Evolutionary conservation across 2,329 filamentous ascomycete genomes (phyloP), one percentile per base, ranked within the genome.

Genomic region (Ascochyta rabiei): DNA sequence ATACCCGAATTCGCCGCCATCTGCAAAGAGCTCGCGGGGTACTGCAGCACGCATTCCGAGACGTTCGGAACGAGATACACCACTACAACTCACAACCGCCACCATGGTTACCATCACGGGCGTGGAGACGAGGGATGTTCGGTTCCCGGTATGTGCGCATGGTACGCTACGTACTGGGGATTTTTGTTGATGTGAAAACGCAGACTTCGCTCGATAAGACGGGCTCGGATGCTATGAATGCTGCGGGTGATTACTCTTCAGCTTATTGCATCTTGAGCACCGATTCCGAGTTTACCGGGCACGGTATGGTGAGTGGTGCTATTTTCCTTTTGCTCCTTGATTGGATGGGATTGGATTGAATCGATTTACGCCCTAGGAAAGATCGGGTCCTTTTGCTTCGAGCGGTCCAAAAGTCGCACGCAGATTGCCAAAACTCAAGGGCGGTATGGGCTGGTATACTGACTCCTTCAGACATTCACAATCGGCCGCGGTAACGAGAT

Each of bases 161-260:
- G n/a, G 8, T n/a, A 3, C 2, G 2, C 8, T 19, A 4, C 12
- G 6, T 18, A 16, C 4, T 4, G 15, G 12, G 21, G 47, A 9
- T n/a, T 6, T 12, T 34, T 2, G 43, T 8, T 18, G 0, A 6
- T 8, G 16, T 30, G 1, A 2, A 9, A 15, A 1, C 9, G n/a
- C 56, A 85, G 75, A 97, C 92, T n/a, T 96, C 92, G 35, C 86
- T 97, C 57, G 91, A 96, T 78, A 95, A 93, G 80, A 96, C 91
- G n/a, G 92, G 92, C 68, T 96, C 91, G 8, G 93, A 97, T 84
- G 93, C 91, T 70, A 97, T 96, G 93, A 96, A 97, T 72, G 89
- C 90, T 3, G 91, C 92, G 2, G 90, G 91, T 58, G 91, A 96
- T 77, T 96, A 96, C 79, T 96, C 91, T 1, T 84, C 92, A 12